phyloP scores from a whole-genome alignment of 768 basidiomycete species.

The Xanthoconium stramineum region DNA sequence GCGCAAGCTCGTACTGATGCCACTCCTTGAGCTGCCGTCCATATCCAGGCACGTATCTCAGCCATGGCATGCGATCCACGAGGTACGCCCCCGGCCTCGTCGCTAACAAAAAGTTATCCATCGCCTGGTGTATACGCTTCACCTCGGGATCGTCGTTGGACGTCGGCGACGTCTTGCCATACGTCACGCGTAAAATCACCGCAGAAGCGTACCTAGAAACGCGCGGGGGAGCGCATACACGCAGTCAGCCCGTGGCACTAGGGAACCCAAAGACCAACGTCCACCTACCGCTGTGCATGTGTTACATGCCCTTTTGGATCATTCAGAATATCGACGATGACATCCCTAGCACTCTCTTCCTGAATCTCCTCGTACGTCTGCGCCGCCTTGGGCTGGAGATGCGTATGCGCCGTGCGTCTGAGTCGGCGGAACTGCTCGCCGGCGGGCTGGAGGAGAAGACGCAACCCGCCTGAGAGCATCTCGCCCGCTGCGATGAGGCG shows the following conservation, averaged over 20 bases:
- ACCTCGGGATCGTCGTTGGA: slow-evolving; percentile 12
- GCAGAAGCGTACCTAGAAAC: slow-evolving; percentile 18
- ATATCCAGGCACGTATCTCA: slow-evolving; percentile 53
- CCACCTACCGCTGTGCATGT: slow-evolving; percentile 16
- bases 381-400: slow-evolving; percentile 49
- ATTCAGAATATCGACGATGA: slow-evolving; percentile 20
- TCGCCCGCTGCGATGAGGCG: slow-evolving; percentile 48
- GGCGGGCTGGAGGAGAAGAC: slow-evolving; percentile 44
- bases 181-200: slow-evolving; percentile 23
- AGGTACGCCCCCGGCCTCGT: slow-evolving; percentile 32
- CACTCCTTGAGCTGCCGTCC: slow-evolving; percentile 48
- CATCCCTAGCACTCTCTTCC: slow-evolving; percentile 25
- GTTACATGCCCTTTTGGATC: slow-evolving; percentile 9
- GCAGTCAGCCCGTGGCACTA: background rate
- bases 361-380: slow-evolving; percentile 44
- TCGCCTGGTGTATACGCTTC: slow-evolving; percentile 16
- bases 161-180: slow-evolving; percentile 27
- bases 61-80: slow-evolving; percentile 32
- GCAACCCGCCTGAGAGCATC: slow-evolving; percentile 53
- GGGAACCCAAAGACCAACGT: background rate
- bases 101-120: slow-evolving; percentile 25
- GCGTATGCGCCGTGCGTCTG: slow-evolving; percentile 48
- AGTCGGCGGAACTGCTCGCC: slow-evolving; percentile 58
- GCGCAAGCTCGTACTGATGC: slow-evolving; percentile 46
- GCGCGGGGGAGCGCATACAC: background rate